Evolutionary conservation across 805 yeast species (phyloP).

Genomic region (Lipomyces anomalus): DNA sequence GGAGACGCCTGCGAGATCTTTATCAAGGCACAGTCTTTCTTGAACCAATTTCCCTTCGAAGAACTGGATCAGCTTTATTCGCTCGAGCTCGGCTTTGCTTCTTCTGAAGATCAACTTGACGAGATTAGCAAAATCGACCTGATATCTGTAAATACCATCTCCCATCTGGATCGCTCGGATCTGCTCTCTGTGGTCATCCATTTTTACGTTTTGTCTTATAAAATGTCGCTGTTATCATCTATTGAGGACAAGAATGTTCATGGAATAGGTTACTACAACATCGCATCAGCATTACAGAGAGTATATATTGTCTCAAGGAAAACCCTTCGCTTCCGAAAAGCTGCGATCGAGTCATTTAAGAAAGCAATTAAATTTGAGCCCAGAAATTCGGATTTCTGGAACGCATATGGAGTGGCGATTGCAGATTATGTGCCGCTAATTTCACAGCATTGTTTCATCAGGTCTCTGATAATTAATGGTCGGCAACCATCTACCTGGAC

Average conservation of each 20-base stretch:
- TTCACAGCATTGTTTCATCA: conserved; percentile 89
- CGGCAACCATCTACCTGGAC: conserved; percentile 70
- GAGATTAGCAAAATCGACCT: conserved; percentile 22
- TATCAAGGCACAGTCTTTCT: conserved; percentile 49
- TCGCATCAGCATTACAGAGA: conserved; percentile 45
- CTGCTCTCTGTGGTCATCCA: not conserved
- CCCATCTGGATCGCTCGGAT: not conserved
- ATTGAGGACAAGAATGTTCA: not conserved
- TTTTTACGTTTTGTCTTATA: conserved; percentile 12
- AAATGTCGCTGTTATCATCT: conserved; percentile 13
- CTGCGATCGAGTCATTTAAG: conserved; percentile 55
- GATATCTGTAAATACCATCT: conserved; percentile 17
- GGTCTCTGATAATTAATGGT: conserved; percentile 65
- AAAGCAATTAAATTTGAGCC: conserved; percentile 67
- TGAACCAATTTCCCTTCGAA: conserved; percentile 47
- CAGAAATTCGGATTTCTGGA: conserved; percentile 70
- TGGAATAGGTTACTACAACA: conserved; percentile 48
- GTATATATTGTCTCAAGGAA: conserved; percentile 42
- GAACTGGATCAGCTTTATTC: conserved; percentile 4
- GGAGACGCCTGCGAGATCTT: conserved; percentile 53
- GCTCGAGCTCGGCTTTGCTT: conserved; percentile 26
- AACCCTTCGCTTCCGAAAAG: conserved; percentile 28
- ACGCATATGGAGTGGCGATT: conserved; percentile 72
- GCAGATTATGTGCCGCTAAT: conserved; percentile 59
- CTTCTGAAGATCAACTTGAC: conserved; percentile 9